Base-by-base conservation (phyloP, 2,329 filamentous ascomycete genomes). In the Esteya vermicola region DNA sequence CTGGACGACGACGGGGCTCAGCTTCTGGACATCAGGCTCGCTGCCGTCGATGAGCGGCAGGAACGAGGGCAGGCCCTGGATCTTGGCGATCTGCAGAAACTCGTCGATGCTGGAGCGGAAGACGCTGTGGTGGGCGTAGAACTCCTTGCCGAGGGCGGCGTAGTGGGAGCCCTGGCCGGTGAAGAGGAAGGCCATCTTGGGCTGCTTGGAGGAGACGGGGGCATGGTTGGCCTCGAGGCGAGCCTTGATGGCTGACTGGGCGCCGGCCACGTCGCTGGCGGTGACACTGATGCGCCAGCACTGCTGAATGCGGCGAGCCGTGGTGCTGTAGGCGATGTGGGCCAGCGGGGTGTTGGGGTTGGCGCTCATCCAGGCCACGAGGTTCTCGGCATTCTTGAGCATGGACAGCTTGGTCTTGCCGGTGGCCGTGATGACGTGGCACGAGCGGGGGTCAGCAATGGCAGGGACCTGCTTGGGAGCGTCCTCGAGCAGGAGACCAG, bases 241-340 rank as follows among this genome's bases (percentile, higher is more conserved):
- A 6, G 57, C 53, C 42, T 53, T 52, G 36, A 73, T 58, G 18
- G 60, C 59, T 25, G 51, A 52, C 46, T 60, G 57, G 2, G 66
- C 64, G 45, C 69, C 65, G 1, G 51, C 40, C 3, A 67, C 45
- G 39, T 60, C 58, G 6, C 55, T 52, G 0, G 60, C 38, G 13
- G 61, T 54, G 33, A 70, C 61, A 32, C 63, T 66, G 53, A 73
- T 61, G 22, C 73, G 65, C 59, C 67, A 71, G 48, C 67, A 62
- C 54, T 77, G 69, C 46, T 80, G 76, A 10, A 74, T 68, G 33
- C 70, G 68, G 19, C 78, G 68, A 13, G 80, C 81, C 5, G 78
- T 82, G 1, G 74, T 77, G 1, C 75, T 79, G 55, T 83, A 84
- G 0, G 78, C 70, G 2, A 84, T 57, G 43, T 73, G 62, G 2